Evolutionary conservation across 1,284 basidiomycete species (phyloP).

Genomic region (Polyporus tsugae): DNA sequence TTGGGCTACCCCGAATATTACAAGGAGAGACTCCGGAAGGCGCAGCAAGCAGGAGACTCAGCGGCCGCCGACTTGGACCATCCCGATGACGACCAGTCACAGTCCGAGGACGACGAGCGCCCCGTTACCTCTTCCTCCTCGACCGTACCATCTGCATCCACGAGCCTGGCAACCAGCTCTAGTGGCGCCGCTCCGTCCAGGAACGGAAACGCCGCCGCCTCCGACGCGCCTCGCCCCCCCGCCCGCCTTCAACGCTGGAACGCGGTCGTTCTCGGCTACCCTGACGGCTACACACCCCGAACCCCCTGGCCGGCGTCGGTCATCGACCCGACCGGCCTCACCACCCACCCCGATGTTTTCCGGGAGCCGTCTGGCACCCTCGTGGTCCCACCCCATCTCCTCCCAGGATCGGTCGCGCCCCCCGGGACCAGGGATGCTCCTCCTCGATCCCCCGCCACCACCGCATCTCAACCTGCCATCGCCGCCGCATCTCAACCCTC

Average conservation of each 20-base stretch:
- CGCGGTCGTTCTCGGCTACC: slow-evolving; percentile 10
- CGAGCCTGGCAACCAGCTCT: background rate
- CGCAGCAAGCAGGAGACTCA: background rate
- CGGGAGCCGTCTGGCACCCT: background rate
- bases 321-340: slow-evolving; percentile 1
- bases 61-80: background rate
- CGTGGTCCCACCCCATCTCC: background rate
- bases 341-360: background rate
- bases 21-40: background rate
- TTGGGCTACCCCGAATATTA: slow-evolving; percentile 16
- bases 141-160: background rate
- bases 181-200: background rate
- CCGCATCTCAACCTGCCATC: background rate
- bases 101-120: background rate
- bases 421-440: background rate
- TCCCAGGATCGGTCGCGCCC: background rate
- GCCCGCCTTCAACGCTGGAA: background rate
- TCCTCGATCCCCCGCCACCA: background rate
- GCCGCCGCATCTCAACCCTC: background rate
- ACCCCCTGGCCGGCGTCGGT: slow-evolving; percentile 1
- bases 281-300: slow-evolving; percentile 1
- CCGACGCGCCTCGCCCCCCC: background rate
- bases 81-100: background rate
- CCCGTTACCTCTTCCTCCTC: background rate
- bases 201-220: background rate